Evolutionary conservation across 2,329 filamentous ascomycete species (phyloP).

Genomic region (Trichocomaceae sp.): DNA sequence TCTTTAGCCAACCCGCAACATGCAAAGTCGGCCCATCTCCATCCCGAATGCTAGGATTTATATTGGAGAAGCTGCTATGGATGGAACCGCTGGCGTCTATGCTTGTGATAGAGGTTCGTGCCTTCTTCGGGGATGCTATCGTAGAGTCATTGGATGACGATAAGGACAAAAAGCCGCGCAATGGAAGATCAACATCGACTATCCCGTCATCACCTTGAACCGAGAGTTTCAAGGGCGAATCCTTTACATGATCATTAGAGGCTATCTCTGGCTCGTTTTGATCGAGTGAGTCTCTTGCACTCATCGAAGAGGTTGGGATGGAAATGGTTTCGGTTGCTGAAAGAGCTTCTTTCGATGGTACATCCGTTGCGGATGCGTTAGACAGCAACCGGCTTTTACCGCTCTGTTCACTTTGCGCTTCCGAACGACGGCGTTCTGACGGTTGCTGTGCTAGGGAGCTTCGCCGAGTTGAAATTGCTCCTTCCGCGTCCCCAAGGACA

Average conservation of each 20-base stretch:
- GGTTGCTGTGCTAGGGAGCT: slow-evolving; percentile 3
- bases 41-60: slow-evolving; percentile 26
- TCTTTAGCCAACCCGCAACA: slow-evolving; percentile 52
- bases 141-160: slow-evolving; percentile 41
- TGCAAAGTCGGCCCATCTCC: slow-evolving; percentile 46
- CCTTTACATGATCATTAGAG: slow-evolving; percentile 29
- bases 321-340: slow-evolving; percentile 29
- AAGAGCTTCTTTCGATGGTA: slow-evolving; percentile 9
- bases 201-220: slow-evolving; percentile 54
- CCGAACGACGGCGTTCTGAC: not conserved
- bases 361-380: not conserved
- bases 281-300: slow-evolving; percentile 16
- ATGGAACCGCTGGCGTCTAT: slow-evolving; percentile 44
- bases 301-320: slow-evolving; percentile 24
- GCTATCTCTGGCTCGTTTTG: slow-evolving; percentile 25
- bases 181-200: slow-evolving; percentile 54
- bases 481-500: slow-evolving; percentile 29
- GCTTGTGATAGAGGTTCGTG: slow-evolving; percentile 46
- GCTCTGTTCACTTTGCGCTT: not conserved
- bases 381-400: not conserved
- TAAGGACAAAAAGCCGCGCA: slow-evolving; percentile 46
- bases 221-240: slow-evolving; percentile 47
- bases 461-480: slow-evolving; percentile 3
- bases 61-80: slow-evolving; percentile 36
- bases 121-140: slow-evolving; percentile 38